Conservation (phyloP, 2,329 filamentous ascomycete species). For the Juglanconis juglandina region DNA sequence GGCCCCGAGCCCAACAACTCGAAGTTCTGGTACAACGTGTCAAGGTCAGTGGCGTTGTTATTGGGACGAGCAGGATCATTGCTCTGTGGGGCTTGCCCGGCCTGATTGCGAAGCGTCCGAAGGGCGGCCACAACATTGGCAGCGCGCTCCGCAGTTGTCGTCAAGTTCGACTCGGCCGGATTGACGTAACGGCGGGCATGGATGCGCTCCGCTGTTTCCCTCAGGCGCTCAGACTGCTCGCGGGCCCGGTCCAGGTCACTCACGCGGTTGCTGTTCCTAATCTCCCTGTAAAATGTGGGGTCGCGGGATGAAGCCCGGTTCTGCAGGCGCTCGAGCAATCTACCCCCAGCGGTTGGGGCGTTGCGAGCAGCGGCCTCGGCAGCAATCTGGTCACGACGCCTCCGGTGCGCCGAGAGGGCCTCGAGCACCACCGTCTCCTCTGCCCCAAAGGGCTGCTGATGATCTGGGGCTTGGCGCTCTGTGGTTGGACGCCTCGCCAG, state of each 20-base stretch:
- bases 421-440: constrained; percentile 57
- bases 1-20: constrained; percentile 1
- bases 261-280: constrained; percentile 23
- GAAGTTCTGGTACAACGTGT: constrained; percentile 12
- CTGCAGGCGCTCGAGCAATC: constrained; percentile 15
- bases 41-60: constrained; percentile 10
- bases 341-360: neutral
- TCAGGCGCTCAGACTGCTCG: constrained; percentile 24
- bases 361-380: constrained; percentile 4
- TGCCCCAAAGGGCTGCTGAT: constrained; percentile 49
- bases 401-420: constrained; percentile 51
- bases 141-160: neutral
- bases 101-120: neutral
- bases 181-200: constrained; percentile 5
- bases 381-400: constrained; percentile 43
- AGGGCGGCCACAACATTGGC: neutral
- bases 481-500: constrained; percentile 31
- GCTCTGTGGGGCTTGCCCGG: neutral
- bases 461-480: constrained; percentile 25
- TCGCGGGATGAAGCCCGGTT: constrained; percentile 1
- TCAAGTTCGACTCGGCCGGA: constrained; percentile 7
- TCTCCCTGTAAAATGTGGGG: neutral
- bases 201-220: neutral
- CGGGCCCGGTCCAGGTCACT: constrained; percentile 29
- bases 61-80: neutral